Base-by-base conservation (phyloP, 805 yeast genomes). In the Candida coleopterorum region DNA sequence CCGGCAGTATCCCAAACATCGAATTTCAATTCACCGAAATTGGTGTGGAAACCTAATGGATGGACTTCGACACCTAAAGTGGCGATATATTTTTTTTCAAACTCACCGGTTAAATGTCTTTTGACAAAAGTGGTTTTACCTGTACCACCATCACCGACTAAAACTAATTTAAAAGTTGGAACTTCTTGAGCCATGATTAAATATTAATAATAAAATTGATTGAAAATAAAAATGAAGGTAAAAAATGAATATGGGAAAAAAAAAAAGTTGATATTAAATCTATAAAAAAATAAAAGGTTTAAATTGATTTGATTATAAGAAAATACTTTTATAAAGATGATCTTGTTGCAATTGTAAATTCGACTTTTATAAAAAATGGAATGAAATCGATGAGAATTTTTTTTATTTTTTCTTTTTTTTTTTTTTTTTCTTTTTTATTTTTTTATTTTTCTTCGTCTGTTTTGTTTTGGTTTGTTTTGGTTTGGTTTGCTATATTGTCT, bases 1-100 rank as follows among this genome's bases (percentile, higher is more conserved):
- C 99, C 99, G 41, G 99, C 99, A 39, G 99, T 93, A 70, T 93
- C 99, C 99, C 99, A 93, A 58, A 93, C 97, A 65, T 93, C 97
- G 70, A 93, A 93, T 70, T 86, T 90, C 73, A 93, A 87, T 72
- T 90, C 96, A 73, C 99, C 99, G 62, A 72, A 93, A 77, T 90
- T 90, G 65, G 99, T 93, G 83, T 79, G 86, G 82, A 93, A 93
- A 32, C 93, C 87, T 68, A 93, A 80, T 52, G 98, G 98, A 68
- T 93, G 97, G 49, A 93, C 99, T 70, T 93, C 99, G 49, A 93
- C 99, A 77, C 98, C 98, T 61, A 90, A 85, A 42, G 98, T 93
- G 62, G 98, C 99, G 68, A 85, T 87, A 76, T 93, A 93, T 72
- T 89, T 89, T 76, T 93, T 93, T 73, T 93, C 98, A 64, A 93